A percentile compares a stretch with the other conserved stretches of the same genome.
These are phyloP conservation scores for Cylindrodendrum hubeiense DNA, from an alignment of 2,329 filamentous ascomycete genomes.

Conservation along the genomic window DNA sequence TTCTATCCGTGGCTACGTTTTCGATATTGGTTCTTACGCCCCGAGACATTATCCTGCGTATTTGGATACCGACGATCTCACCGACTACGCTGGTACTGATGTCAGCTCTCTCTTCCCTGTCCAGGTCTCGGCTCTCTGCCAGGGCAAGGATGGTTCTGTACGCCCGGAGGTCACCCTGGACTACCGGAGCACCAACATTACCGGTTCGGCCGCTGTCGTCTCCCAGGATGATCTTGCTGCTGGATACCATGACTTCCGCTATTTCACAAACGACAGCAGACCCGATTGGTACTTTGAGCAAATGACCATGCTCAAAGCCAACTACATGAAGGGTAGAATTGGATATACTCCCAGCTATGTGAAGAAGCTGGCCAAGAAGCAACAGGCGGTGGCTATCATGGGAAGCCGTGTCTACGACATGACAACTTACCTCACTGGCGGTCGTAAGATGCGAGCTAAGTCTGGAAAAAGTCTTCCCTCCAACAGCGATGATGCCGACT, in stretches of 20 bases:
- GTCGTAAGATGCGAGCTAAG: slow-evolving; percentile 72
- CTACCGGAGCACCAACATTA: slow-evolving; percentile 83
- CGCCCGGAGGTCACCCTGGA: slow-evolving; percentile 84
- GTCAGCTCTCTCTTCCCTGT: slow-evolving; percentile 92
- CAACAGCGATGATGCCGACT: slow-evolving; percentile 71
- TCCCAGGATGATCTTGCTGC: slow-evolving; percentile 78
- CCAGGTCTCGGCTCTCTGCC: slow-evolving; percentile 92
- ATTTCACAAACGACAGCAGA: slow-evolving; percentile 82
- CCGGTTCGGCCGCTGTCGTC: slow-evolving; percentile 74
- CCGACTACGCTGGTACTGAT: slow-evolving; percentile 88
- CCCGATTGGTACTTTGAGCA: slow-evolving; percentile 95
- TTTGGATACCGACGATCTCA: slow-evolving; percentile 68
- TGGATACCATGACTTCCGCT: slow-evolving; percentile 93
- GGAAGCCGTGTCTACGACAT: slow-evolving; percentile 88
- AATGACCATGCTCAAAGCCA: slow-evolving; percentile 80
- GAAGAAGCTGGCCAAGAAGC: slow-evolving; percentile 73
- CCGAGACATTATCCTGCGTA: slow-evolving; percentile 79
- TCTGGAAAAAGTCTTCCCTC: slow-evolving; percentile 62
- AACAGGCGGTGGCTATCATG: slow-evolving; percentile 81
- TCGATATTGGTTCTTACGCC: slow-evolving; percentile 81
- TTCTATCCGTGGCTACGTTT: slow-evolving; percentile 89
- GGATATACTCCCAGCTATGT: slow-evolving; percentile 87
- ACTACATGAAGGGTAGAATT: slow-evolving; percentile 88
- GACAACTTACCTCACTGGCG: slow-evolving; percentile 83
- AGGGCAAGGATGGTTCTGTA: slow-evolving; percentile 75